Conservation (phyloP, 192 early-diverging fungal species). For the Umbelopsis sp. region DNA sequence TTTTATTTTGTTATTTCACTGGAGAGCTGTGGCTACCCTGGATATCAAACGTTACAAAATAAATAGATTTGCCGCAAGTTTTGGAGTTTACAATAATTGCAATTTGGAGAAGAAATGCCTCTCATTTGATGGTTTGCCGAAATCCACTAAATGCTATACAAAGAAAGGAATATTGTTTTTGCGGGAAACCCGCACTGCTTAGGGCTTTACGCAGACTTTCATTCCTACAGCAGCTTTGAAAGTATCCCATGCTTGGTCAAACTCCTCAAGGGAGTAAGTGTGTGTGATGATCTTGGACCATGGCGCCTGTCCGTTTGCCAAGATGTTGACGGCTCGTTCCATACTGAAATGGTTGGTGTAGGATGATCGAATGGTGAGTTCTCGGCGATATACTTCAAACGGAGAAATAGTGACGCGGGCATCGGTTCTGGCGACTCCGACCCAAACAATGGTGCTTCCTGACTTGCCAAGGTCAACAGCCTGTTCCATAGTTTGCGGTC, state of each 20-base stretch:
- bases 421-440: constrained; percentile 51
- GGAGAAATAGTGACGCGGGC: constrained; percentile 43
- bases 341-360: constrained; percentile 56
- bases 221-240: constrained; percentile 41
- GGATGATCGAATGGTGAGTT: constrained; percentile 52
- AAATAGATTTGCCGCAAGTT: too few species aligned
- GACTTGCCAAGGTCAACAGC: constrained; percentile 44
- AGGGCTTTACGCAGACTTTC: constrained; percentile 54
- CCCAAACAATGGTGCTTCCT: constrained; percentile 51
- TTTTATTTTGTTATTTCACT: too few species aligned
- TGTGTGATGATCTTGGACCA: constrained; percentile 49
- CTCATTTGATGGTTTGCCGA: too few species aligned
- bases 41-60: too few species aligned
- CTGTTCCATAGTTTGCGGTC: constrained; percentile 41
- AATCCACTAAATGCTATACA: too few species aligned
- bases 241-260: constrained; percentile 50
- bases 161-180: too few species aligned
- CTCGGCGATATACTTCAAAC: constrained; percentile 52
- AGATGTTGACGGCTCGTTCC: constrained; percentile 50
- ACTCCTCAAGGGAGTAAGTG: constrained; percentile 43
- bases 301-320: constrained; percentile 37
- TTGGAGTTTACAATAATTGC: too few species aligned
- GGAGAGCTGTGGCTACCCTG: too few species aligned
- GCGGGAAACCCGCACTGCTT: neutral
- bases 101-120: too few species aligned